Base-by-base conservation (phyloP, 164 flowering plant species). In the Magnolia officinalis region DNA sequence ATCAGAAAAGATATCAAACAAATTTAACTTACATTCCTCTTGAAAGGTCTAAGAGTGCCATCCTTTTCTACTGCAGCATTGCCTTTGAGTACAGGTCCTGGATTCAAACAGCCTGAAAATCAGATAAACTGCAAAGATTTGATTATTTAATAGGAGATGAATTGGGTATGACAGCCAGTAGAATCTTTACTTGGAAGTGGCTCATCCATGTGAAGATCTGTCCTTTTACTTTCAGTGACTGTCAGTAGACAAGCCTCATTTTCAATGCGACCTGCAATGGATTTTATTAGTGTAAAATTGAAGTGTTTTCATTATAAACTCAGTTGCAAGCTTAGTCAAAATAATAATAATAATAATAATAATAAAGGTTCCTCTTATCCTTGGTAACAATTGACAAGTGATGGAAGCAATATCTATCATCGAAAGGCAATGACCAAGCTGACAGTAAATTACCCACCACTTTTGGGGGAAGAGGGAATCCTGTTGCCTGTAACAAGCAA, bases 141-240 rank as follows among this genome's bases (percentile, higher is more conserved):
- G 2, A 11, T 29, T 13, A 19, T n/a, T 70, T n/a, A 70, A 13
- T 50, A 45, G 18, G 45, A 49, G 72, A 70, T 24, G 19, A 70
- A 70, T 20, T 29, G 21, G 18, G 45, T 31, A 8, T 9, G 21
- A 70, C 13, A 7, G 21, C 13, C 2, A 21, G 59, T 70, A 19
- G 18, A 21, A 24, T 23, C 58, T 49, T n/a, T 70, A 70, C 72
- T 70, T 70, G 19, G 72, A 19, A 70, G 11, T 10, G 29, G 20
- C 18, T 70, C 21, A 49, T 50, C 72, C 72, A n/a, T 70, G 9
- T 50, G 55, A 70, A 70, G 55, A 70, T 70, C 24, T 13, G 16
- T 8, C 18, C 16, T 49, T 45, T 49, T 49, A 20, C 14, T 21
- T 70, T 16, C 49, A 6, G 4, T 19, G 55, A 9, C 26, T n/a